Base-by-base conservation (phyloP, 768 basidiomycete genomes). In the Trametes punicea region DNA sequence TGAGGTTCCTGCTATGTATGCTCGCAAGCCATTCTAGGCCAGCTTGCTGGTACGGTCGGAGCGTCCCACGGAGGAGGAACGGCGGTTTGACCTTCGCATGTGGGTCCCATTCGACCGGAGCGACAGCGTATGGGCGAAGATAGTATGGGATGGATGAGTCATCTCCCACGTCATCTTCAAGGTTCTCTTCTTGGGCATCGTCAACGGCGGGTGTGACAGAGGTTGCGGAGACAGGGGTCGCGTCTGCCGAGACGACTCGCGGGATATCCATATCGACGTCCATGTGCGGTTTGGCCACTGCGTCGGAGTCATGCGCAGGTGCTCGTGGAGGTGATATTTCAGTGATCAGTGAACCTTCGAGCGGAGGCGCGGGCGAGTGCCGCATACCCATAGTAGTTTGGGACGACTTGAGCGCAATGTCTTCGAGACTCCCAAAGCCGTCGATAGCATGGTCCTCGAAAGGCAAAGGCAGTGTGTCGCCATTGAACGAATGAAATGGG, bases 11-110 rank as follows among this genome's bases (percentile, higher is more conserved):
- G 34, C 76, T 75, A 68, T 95, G 93, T 53, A 96, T 74, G 65
- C 85, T 90, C 5, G 92, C 88, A 39, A 97, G 83, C 96, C 96
- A 98, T 68, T 98, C 93, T 47, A 97, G 72, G 0, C 96, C 96
- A 3, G 90, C 80, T 46, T 95, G 85, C 67, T 99, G 96, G 66
- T 98, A 99, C 8, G 93, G 93, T 16, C 94, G 85, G 42, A 99
- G 75, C 34, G 81, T 81, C 1, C 94, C 96, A 4, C 96, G 90
- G 3, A 97, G 80, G 29, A 99, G 76, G 6, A 90, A 73, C 6
- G 87, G 84, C 0, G 88, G 77, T 34, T 74, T 81, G 41, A 91
- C 73, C 65, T 80, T 81, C 27, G 71, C 70, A 34, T 80, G 75
- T 1, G 79, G 67, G 52, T 84, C 78, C 87, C 88, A 89, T 21